Percentiles rank a stretch among this genome's conserved stretches.
Conservation (phyloP, 2,329 filamentous ascomycete genomes). For the Ophiostoma sp. region DNA sequence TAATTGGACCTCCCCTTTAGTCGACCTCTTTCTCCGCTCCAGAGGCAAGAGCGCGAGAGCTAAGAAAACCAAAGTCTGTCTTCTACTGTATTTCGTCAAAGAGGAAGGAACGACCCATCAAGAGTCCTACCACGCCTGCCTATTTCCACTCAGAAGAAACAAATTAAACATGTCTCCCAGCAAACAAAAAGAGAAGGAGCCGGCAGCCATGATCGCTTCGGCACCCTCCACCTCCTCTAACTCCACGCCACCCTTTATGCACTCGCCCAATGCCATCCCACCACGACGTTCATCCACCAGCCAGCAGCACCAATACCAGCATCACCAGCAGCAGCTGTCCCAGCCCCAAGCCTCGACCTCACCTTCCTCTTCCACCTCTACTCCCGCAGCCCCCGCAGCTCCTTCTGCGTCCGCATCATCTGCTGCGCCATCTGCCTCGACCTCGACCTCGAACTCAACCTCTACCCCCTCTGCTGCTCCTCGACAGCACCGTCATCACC, state of each 20-base stretch:
- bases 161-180: conserved; percentile 16
- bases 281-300: conserved; percentile 66
- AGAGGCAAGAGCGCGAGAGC: background rate
- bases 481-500: conserved; percentile 16
- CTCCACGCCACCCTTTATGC: conserved; percentile 34
- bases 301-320: conserved; percentile 35
- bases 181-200: conserved; percentile 26
- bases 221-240: conserved; percentile 4
- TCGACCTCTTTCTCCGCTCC: background rate
- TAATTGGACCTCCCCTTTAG: conserved; percentile 1
- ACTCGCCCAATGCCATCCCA: conserved; percentile 63
- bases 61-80: background rate
- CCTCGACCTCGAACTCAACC: background rate
- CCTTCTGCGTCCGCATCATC: conserved; percentile 4
- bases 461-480: background rate
- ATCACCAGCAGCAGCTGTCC: conserved; percentile 14
- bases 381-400: background rate
- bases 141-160: background rate
- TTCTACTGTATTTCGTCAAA: background rate
- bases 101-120: conserved; percentile 13
- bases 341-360: conserved; percentile 12
- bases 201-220: conserved; percentile 27
- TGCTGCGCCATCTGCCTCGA: background rate
- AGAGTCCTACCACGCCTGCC: conserved; percentile 7
- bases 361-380: background rate